Base-by-base conservation (phyloP, 2,329 filamentous ascomycete genomes). In the Karstenula rhodostoma region DNA sequence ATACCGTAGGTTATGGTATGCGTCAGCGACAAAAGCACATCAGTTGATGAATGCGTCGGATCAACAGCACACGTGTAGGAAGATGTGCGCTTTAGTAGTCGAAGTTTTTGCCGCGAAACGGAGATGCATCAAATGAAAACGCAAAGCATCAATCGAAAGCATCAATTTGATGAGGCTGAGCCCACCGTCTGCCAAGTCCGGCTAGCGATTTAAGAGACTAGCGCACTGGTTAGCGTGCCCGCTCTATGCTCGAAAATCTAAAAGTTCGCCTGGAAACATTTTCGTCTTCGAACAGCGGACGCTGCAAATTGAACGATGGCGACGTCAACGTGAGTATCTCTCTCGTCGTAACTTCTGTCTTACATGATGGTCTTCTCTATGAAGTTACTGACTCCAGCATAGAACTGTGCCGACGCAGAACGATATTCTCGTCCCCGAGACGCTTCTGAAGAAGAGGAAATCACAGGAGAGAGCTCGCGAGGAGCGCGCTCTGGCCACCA, bases 371-470 rank as follows among this genome's bases (percentile, higher is more conserved):
- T 1, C 19, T 37, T 15, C 10, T 42, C 44, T 19, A 13, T 32
- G 29, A 25, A 51, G 6, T 49, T 23, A 13, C 58, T 60, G 19
- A 62, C 32, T n/a, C 17, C 58, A 56, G 70, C 80, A 78, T 80
- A 97, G 93, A 85, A 89, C 89, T 84, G 92, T 97, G 79, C 93
- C 95, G 74, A 96, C 93, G 83, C 85, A 94, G 84, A 92, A 97
- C 83, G 91, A 98, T 83, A 89, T 99, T 82, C 87, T 98, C 82
- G 93, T 98, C 81, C 95, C 95, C 75, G 95, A 99, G 92, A 99
- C 95, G 77, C 92, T 99, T 79, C 89, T 99, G 83, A 99, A 99
- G 92, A 99, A 99, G 93, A 92, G 95, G 87, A 99, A 99, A 93
- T 93, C 89, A 83, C 94, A 97, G 86, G 95, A 99, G 90, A 97